Base-by-base conservation (phyloP, 805 yeast genomes). In the Wilhelminamyces savonicus region DNA sequence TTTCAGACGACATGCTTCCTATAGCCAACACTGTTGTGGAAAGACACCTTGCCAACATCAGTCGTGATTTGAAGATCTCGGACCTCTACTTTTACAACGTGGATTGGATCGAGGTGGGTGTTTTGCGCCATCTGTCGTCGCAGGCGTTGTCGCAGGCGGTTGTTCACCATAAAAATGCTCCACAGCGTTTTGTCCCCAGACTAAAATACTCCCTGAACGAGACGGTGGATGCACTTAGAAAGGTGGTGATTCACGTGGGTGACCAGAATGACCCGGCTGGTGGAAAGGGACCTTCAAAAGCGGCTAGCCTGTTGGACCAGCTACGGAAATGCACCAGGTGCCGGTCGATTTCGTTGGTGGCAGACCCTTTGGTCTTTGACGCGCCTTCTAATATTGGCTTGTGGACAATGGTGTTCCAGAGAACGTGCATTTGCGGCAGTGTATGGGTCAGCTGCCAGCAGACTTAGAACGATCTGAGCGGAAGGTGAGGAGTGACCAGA, bases 361-460 rank as follows among this genome's bases (percentile, higher is more conserved):
- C 52, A 7, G 71, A 66, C 39, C 56, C 69, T 26, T 31, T 52
- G 18, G 58, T 61, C 5, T 68, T 61, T 36, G 60, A 58, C 12
- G 31, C 48, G 11, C 39, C 50, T 21, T 37, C 44, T 36, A 31
- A 62, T 31, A 38, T 61, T 20, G 67, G 60, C 7, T 45, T 53
- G 32, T 71, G 85, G 82, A 70, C 81, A 1, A 62, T 75, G 57
- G 78, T 80, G 1, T 78, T 76, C 49, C 87, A 80, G 41, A 62
- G 87, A 37, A 74, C 74, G 16, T 83, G 94, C 54, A 59, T 82
- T 21, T 83, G 94, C 52, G 92, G 92, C 0, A 82, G 84, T 22
- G 68, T 77, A 4, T 82, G 90, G 90, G 76, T 75, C 2, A 69
- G 8, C 19, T 17, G 8, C 19, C 6, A 17, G 6, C 8, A 8